These are phyloP conservation scores for Phytophthora pseudosyringae DNA, from an alignment of 352 stramenopile genomes.

Conservation along the genomic window DNA sequence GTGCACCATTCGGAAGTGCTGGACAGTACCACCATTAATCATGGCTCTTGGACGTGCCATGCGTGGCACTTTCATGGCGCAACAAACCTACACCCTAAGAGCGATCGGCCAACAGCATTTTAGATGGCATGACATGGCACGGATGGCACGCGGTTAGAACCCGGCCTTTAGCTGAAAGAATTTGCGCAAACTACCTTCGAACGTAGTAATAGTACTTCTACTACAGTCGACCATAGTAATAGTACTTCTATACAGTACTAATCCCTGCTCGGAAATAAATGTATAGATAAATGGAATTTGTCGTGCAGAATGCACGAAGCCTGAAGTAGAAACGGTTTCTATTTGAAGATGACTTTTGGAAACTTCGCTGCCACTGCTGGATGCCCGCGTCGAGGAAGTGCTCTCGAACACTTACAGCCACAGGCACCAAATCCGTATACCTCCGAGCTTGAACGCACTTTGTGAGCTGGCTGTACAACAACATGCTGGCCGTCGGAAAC, in stretches of 20 bases:
- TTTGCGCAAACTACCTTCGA: too few relatives aligned
- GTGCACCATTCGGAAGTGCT: background rate
- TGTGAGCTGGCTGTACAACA: background rate
- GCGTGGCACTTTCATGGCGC: conserved; percentile 4
- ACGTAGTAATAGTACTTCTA: too few relatives aligned
- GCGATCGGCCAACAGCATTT: conserved; percentile 1
- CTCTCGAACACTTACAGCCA: background rate
- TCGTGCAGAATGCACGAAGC: too few relatives aligned
- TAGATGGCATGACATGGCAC: conserved; percentile 3
- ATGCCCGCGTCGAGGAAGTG: background rate
- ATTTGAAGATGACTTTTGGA: background rate
- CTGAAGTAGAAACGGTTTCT: background rate
- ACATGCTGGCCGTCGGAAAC: background rate
- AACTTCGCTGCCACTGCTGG: background rate
- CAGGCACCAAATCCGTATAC: too few relatives aligned
- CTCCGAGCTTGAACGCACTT: too few relatives aligned
- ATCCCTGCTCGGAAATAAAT: too few relatives aligned
- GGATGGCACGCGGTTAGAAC: conserved; percentile 3
- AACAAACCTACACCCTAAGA: background rate
- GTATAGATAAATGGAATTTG: too few relatives aligned
- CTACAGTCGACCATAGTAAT: too few relatives aligned
- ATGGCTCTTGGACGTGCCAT: conserved; percentile 9
- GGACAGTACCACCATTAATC: conserved; percentile 1
- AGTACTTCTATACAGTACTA: too few relatives aligned
- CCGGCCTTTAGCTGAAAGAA: too few relatives aligned